Percentiles rank a stretch among this genome's conserved stretches.
phyloP scores from a whole-genome alignment of 495 filamentous ascomycete species.

The Neurospora pannonica region DNA sequence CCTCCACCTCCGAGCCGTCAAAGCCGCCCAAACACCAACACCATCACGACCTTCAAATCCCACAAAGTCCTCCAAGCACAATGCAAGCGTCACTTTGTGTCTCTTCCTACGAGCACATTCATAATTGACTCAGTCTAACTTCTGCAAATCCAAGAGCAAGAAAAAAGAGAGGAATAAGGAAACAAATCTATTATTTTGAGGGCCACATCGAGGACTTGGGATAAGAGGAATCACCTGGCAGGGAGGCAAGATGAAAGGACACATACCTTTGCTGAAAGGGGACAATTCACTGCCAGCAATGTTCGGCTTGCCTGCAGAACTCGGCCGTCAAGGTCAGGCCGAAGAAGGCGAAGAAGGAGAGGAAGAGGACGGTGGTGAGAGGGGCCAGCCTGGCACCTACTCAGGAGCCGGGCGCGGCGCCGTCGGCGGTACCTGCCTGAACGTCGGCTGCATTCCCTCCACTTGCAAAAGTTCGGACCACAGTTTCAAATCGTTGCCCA shows the following conservation, averaged over 20 bases:
- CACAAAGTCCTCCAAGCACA: no score
- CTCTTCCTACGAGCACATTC: slow-evolving; percentile 43
- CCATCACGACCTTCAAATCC: no score
- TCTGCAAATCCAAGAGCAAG: slow-evolving; percentile 30
- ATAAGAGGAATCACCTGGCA: neutral
- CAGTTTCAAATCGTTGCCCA: neutral
- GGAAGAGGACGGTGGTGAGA: neutral
- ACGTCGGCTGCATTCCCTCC: slow-evolving; percentile 98
- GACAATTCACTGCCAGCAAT: neutral
- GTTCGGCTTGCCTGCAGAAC: no score
- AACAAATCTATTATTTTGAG: neutral
- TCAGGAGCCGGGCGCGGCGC: slow-evolving; percentile 50
- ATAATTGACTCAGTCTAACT: slow-evolving; percentile 48
- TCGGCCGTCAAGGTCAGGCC: slow-evolving; percentile 12
- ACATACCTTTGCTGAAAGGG: neutral
- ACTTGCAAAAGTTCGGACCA: slow-evolving; percentile 47
- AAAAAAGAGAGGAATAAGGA: slow-evolving; percentile 18
- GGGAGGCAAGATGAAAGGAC: neutral
- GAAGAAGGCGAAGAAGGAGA: neutral
- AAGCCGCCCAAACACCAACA: no score
- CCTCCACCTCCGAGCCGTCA: no score
- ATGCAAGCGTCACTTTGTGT: slow-evolving; percentile 16
- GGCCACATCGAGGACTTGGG: no score
- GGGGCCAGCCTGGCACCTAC: neutral
- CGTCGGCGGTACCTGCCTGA: slow-evolving; percentile 93